Percentiles rank a stretch among this genome's conserved stretches.
These are phyloP conservation scores for Sporothrix globosa DNA, from an alignment of 2,329 filamentous ascomycete genomes.

Conservation along the genomic window DNA sequence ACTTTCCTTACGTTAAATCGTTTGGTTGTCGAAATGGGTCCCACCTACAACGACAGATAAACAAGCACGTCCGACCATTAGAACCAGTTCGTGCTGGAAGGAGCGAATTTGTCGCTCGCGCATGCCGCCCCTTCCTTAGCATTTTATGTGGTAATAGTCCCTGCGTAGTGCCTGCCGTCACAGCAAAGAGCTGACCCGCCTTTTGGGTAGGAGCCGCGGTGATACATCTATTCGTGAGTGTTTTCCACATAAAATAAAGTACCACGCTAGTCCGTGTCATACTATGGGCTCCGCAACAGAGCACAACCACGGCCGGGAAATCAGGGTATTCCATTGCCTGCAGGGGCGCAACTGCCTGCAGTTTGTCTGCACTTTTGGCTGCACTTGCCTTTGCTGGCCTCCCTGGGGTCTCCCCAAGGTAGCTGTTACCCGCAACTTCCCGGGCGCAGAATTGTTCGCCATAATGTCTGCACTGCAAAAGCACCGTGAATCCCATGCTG, in stretches of 20 bases:
- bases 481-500: not conserved
- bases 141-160: slow-evolving; percentile 56
- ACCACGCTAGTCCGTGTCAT: slow-evolving; percentile 3
- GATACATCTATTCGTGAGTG: not conserved
- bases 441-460: slow-evolving; percentile 31
- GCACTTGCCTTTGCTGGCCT: not conserved
- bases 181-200: slow-evolving; percentile 14
- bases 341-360: slow-evolving; percentile 9
- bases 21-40: slow-evolving; percentile 42
- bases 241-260: not conserved
- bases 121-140: slow-evolving; percentile 22
- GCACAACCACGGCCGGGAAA: slow-evolving; percentile 5
- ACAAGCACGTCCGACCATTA: not conserved
- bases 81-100: not conserved
- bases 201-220: not conserved
- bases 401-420: slow-evolving; percentile 22
- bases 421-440: slow-evolving; percentile 28
- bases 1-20: slow-evolving; percentile 54
- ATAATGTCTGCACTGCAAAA: slow-evolving; percentile 10
- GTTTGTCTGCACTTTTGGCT: not conserved
- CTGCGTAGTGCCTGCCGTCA: slow-evolving; percentile 30
- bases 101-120: slow-evolving; percentile 8
- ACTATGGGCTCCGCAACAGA: slow-evolving; percentile 18
- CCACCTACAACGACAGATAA: not conserved
- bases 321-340: slow-evolving; percentile 18